Evolutionary conservation across 2,329 filamentous ascomycete species (phyloP), one percentile per base, ranked within the genome.

Genomic region (Tolypocladium nubicola): DNA sequence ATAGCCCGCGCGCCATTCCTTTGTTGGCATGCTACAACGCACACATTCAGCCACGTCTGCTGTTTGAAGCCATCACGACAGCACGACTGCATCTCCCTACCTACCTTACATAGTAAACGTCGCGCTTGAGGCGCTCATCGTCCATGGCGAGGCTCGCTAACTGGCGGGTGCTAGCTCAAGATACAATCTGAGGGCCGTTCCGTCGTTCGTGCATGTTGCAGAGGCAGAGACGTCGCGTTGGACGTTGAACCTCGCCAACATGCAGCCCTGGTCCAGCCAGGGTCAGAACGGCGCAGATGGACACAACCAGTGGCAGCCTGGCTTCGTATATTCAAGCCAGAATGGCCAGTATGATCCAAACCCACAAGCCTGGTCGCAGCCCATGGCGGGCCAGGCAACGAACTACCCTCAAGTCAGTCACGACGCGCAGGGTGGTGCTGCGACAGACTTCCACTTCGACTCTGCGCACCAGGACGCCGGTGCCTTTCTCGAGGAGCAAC

Each of bases 191-290:
- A 57, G 37, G 57, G 56, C n/a, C 43, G 33, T 57, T 59, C 37
- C 58, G 56, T 63, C 41, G 61, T 59, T 58, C 59, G 59, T 60
- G 61, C 62, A 60, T 64, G 60, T 58, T 59, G 58, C 53, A 35
- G 40, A 47, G 53, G 53, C 39, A 35, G 16, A 52, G 58, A 55
- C 57, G 58, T 59, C 64, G 61, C 57, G 19, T 37, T 21, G 47
- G 26, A 33, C 47, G 47, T 52, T 37, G 63, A 61, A 57, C 61
- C 61, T 59, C 61, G 58, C 52, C 58, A 66, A 68, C 60, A 75
- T 75, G 73, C 73, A 75, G 69, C 72, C 73, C 59, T 75, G 73
- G 73, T 61, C 71, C 45, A 67, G 66, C 57, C 62, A 67, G 58
- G 66, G 69, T 63, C 72, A 73, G 62, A 70, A 67, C 56, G 72